Base-by-base conservation (phyloP, 2,329 filamentous ascomycete genomes). In the Graphium sp. region DNA sequence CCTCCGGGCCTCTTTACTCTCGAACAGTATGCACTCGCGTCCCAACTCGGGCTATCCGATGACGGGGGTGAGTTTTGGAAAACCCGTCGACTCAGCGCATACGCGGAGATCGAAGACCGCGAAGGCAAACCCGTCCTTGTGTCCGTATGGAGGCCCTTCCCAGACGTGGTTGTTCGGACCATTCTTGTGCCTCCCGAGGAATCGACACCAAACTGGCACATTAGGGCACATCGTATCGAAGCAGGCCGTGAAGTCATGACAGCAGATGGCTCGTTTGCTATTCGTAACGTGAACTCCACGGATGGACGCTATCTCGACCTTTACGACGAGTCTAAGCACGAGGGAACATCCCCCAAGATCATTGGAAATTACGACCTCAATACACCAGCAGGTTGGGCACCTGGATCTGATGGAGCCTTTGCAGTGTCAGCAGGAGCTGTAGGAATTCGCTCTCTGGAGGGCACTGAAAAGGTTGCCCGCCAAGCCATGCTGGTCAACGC, bases 11-110 rank as follows among this genome's bases (percentile, higher is more conserved):
- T 72, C 12, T 80, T 82, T 47, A 74, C 74, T 1, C 63, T 85
- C 2, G 77, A 83, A 46, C 78, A 83, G 42, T 80, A 75, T 43
- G 75, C 78, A 0, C 66, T 81, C 2, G 78, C 81, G 32, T 80
- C 73, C 5, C 75, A 81, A 40, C 62, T 87, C 3, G 78, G 78
- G 1, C 52, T 87, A 3, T 83, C 76, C 2, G 77, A 83, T 39
- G 79, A 84, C 45, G 74, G 65, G 13, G 79, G 78, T 20, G 78
- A 84, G 48, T 69, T 73, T 37, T 87, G 80, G 80, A 80, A 82
- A 48, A 70, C 78, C 32, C 61, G 79, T n/a, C 56, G 77, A 19
- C 55, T 73, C 15, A 75, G 68, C n/a, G 58, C 72, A 25, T 67
- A 77, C 38, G 66, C 74, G 0, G 57, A 56, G 1, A 63, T 84